Evolutionary conservation across 2,329 filamentous ascomycete species (phyloP).

Genomic region (Alternaria triticimaculans): DNA sequence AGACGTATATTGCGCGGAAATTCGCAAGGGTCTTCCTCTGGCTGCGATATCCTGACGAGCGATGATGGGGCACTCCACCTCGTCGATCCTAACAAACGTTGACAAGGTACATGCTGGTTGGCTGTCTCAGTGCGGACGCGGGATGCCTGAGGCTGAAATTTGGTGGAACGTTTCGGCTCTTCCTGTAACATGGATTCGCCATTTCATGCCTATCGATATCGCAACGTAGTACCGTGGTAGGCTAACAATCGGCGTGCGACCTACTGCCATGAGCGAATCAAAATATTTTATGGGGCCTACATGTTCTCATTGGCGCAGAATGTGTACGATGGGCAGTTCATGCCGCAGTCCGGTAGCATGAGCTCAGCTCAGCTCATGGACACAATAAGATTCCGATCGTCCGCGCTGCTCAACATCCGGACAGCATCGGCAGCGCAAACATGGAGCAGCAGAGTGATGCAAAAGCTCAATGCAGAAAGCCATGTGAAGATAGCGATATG

Average conservation of each 20-base stretch:
- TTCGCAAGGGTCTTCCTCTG: constrained; percentile 9
- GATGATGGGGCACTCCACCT: constrained; percentile 23
- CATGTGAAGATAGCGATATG: constrained; percentile 4
- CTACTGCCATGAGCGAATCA: constrained; percentile 8
- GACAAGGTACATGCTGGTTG: constrained; percentile 8
- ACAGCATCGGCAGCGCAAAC: neutral
- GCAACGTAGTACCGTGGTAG: neutral
- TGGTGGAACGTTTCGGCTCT: neutral
- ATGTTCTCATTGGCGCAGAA: constrained; percentile 5
- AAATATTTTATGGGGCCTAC: neutral
- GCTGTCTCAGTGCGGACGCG: constrained; percentile 5
- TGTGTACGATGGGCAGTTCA: neutral
- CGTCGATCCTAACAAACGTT: constrained; percentile 24
- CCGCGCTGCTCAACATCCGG: neutral
- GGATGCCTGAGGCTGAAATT: constrained; percentile 7
- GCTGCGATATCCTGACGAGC: constrained; percentile 21
- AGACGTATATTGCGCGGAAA: constrained; percentile 3
- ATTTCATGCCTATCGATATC: constrained; percentile 1
- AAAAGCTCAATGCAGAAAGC: constrained; percentile 16
- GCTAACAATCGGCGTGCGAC: constrained; percentile 1
- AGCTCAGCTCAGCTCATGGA: constrained; percentile 25
- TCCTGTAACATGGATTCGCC: neutral
- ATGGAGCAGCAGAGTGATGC: constrained; percentile 18
- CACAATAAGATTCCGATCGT: constrained; percentile 16
- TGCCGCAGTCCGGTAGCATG: neutral